Evolutionary conservation across 495 filamentous ascomycete genomes (phyloP), one percentile per base, ranked within the genome.

Genomic region (Apodospora peruviana): DNA sequence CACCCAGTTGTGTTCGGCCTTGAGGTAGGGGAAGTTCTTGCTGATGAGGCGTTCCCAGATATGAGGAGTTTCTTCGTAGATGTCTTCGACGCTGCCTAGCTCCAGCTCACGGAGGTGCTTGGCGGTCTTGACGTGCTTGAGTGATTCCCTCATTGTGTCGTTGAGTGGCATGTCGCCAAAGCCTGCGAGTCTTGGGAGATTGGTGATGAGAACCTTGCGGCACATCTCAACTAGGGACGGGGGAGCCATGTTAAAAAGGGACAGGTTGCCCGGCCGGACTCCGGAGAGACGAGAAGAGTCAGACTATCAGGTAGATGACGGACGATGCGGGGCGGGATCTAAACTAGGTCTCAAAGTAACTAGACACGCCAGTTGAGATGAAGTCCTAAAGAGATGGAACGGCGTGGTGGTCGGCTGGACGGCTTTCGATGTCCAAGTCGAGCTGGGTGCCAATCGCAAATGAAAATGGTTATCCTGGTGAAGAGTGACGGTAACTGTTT

Each of bases 1-100:
- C 10, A 52, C 49, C 36, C 53, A 68, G 23, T 57, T 43, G 27
- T 68, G 19, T 32, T 55, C 50, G 16, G 27, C 42, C 2, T 36
- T 19, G 12, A 64, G 59, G 11, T 27, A 23, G 18, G 50, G 49
- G 40, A 68, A 75, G 19, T 70, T 43, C 29, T 53, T 56, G 2
- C 53, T 25, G 48, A 75, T 70, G 20, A 75, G 40, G n/a, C 68
- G 67, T 19, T 57, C 40, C 72, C 72, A 75, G 23, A 58, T 53
- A 19, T 59, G 55, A 1, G 27, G 41, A 1, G 56, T 60, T 4
- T 68, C 58, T 5, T 60, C 61, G 50, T 58, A 60, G 39, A 72
- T 49, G 11, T 71, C 62, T 3, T 62, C 62, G 5, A 58, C 62
- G 19, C 45, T 53, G 44, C 64, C 45, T 3, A 50, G 20, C 49